phyloP scores from a whole-genome alignment of 2,329 filamentous ascomycete genomes.

The Fusarium floridanum region DNA sequence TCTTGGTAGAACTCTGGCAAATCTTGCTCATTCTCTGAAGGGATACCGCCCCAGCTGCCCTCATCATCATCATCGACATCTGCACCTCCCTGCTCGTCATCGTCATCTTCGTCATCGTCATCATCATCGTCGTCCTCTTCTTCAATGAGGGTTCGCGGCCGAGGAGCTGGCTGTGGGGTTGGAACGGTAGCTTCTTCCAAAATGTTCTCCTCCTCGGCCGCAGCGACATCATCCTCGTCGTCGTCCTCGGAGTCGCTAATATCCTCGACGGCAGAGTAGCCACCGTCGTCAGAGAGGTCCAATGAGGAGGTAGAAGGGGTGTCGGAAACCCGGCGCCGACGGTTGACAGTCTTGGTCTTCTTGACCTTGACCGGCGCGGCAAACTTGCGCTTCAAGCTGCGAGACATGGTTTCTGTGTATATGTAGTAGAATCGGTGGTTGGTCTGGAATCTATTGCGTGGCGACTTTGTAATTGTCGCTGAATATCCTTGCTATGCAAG shows the following conservation, averaged over 20 bases:
- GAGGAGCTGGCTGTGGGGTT: slow-evolving; percentile 60
- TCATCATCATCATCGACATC: slow-evolving; percentile 55
- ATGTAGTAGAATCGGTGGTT: slow-evolving; percentile 3
- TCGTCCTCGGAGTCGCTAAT: slow-evolving; percentile 83
- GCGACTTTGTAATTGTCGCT: background rate
- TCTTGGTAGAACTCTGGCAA: slow-evolving; percentile 58
- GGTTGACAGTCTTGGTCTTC: slow-evolving; percentile 58
- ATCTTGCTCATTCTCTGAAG: slow-evolving; percentile 60
- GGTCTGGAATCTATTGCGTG: background rate
- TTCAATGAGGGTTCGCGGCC: slow-evolving; percentile 56
- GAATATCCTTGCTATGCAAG: background rate
- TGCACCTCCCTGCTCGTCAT: slow-evolving; percentile 54
- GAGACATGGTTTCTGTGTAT: slow-evolving; percentile 58
- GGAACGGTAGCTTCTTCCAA: slow-evolving; percentile 61
- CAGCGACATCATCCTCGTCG: slow-evolving; percentile 82
- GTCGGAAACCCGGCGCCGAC: slow-evolving; percentile 63
- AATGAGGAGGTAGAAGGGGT: slow-evolving; percentile 66
- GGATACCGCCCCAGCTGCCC: slow-evolving; percentile 69
- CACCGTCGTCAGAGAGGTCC: slow-evolving; percentile 76
- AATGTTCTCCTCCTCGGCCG: slow-evolving; percentile 83
- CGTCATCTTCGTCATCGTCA: slow-evolving; percentile 55
- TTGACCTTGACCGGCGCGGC: slow-evolving; percentile 59
- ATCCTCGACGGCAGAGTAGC: slow-evolving; percentile 82
- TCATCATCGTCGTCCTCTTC: slow-evolving; percentile 56
- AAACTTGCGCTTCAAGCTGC: slow-evolving; percentile 65